These are phyloP conservation scores for Staphylotrichum tortipilum DNA, from an alignment of 495 filamentous ascomycete species.

Conservation along the genomic window DNA sequence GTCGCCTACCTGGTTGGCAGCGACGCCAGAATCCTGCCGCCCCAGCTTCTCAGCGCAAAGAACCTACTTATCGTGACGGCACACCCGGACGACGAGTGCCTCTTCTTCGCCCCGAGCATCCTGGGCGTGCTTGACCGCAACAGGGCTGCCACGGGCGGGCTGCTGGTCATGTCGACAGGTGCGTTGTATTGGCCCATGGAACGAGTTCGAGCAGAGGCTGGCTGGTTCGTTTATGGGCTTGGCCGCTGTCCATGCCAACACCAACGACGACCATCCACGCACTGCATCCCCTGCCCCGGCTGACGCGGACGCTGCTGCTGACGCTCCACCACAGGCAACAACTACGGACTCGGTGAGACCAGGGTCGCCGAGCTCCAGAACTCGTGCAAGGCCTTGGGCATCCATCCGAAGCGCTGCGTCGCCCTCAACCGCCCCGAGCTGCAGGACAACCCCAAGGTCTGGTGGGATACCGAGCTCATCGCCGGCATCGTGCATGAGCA, in stretches of 20 bases:
- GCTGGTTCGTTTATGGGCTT: too few relatives aligned
- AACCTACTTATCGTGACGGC: constrained; percentile 35
- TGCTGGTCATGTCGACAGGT: constrained; percentile 37
- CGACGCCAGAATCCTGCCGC: constrained; percentile 32
- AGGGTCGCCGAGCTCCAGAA: constrained; percentile 27
- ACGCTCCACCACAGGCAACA: constrained; percentile 27
- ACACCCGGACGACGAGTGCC: constrained; percentile 38
- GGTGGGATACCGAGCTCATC: constrained; percentile 33
- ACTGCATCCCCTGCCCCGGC: too few relatives aligned
- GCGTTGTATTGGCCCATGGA: too few relatives aligned
- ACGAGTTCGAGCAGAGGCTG: too few relatives aligned
- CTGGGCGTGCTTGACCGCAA: constrained; percentile 32
- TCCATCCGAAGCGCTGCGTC: constrained; percentile 25
- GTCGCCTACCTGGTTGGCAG: constrained; percentile 30
- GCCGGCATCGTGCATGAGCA: constrained; percentile 25
- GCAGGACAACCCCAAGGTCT: constrained; percentile 34
- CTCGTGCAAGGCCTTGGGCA: constrained; percentile 30
- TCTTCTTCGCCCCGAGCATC: constrained; percentile 36
- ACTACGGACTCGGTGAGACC: constrained; percentile 32
- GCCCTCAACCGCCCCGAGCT: constrained; percentile 29
- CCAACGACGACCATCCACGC: too few relatives aligned
- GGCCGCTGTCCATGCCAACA: too few relatives aligned
- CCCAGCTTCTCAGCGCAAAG: constrained; percentile 26
- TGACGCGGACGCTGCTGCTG: too few relatives aligned
- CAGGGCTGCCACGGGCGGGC: constrained; percentile 18